phyloP scores from a whole-genome alignment of 345 rosid species.

The Dovyalis caffra region DNA sequence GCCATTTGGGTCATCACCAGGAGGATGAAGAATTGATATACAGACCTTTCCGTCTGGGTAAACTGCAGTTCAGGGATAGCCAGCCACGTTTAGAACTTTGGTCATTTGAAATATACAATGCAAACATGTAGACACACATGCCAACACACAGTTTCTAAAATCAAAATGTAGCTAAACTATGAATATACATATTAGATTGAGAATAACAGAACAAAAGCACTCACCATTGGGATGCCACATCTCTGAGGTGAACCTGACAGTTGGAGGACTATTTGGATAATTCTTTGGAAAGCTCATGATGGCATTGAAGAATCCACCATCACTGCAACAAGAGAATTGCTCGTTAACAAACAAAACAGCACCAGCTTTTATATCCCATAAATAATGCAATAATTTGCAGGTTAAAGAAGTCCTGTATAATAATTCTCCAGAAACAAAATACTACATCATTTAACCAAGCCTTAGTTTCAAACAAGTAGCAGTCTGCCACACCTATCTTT shows the following conservation, averaged over 20 bases:
- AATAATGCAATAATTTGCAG: not conserved
- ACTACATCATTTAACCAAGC: not conserved
- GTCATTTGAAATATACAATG: not conserved
- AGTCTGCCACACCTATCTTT: not conserved
- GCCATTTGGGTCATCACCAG: constrained; percentile 96
- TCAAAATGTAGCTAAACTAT: not conserved
- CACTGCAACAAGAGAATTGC: constrained; percentile 42
- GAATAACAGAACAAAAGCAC: constrained; percentile 14
- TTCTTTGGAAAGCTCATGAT: constrained; percentile 68
- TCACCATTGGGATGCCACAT: constrained; percentile 93
- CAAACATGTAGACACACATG: not conserved
- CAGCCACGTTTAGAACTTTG: constrained; percentile 6
- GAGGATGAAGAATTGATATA: constrained; percentile 90
- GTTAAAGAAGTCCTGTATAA: not conserved
- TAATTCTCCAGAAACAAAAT: not conserved
- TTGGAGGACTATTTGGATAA: constrained; percentile 74
- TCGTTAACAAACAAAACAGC: not conserved
- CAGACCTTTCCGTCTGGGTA: constrained; percentile 79
- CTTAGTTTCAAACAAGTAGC: not conserved
- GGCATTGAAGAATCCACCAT: constrained; percentile 83
- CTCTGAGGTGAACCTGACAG: constrained; percentile 74
- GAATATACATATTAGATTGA: not conserved
- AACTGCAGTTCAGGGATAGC: constrained; percentile 34
- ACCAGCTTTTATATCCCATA: not conserved
- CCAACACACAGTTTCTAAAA: not conserved